A percentile compares a stretch with the other conserved stretches of the same genome.
Evolutionary conservation across 2,329 filamentous ascomycete species (phyloP).

Genomic region (Zymoseptoria passerinii): DNA sequence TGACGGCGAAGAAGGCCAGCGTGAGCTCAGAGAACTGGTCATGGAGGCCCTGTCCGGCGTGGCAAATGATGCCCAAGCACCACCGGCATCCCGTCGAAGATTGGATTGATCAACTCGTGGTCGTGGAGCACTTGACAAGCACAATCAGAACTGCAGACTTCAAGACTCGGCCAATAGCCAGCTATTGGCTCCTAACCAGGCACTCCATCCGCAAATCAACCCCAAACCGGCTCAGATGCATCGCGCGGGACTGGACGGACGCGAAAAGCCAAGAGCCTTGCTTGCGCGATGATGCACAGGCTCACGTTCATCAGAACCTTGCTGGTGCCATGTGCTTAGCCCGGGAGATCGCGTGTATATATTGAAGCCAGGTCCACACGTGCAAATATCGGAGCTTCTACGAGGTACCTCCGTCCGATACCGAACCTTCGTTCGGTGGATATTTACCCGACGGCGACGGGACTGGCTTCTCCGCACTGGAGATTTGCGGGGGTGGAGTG

Average conservation of each 20-base stretch:
- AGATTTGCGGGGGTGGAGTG: not conserved
- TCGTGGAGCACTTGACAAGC: not conserved
- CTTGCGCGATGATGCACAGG: no score
- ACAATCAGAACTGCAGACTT: not conserved
- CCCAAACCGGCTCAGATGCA: not conserved
- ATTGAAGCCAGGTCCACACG: no score
- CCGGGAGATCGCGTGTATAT: no score
- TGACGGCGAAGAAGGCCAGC: constrained; percentile 69
- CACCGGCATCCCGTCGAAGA: constrained; percentile 11
- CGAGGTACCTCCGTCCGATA: not conserved
- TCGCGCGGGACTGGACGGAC: not conserved
- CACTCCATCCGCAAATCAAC: not conserved
- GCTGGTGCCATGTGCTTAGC: no score
- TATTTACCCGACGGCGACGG: not conserved
- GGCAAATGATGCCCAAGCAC: constrained; percentile 43
- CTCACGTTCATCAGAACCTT: no score
- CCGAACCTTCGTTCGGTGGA: not conserved
- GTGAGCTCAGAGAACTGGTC: constrained; percentile 67
- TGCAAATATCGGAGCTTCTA: no score
- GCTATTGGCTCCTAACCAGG: not conserved
- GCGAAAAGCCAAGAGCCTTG: no score
- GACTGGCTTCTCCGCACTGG: not conserved
- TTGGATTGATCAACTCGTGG: constrained; percentile 8
- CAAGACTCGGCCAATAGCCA: not conserved
- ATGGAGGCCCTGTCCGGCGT: constrained; percentile 69